A percentile compares a stretch with the other conserved stretches of the same genome.
These are phyloP conservation scores for Suillus spraguei DNA, from an alignment of 768 basidiomycete genomes.

Conservation along the genomic window DNA sequence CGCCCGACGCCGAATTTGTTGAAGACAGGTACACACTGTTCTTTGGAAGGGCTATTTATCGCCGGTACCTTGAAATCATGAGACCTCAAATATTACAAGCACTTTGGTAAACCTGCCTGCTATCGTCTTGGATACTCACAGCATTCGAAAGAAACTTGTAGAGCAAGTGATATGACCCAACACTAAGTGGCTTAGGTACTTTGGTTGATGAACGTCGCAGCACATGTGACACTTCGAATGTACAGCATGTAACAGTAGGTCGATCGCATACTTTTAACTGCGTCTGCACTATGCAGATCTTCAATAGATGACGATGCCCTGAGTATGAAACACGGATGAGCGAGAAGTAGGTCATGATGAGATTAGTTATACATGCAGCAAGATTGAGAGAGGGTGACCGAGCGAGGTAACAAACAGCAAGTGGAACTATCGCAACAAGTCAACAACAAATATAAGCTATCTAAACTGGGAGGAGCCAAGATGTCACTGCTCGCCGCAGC, in stretches of 20 bases:
- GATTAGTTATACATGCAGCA: constrained; percentile 23
- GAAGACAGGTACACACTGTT: neutral
- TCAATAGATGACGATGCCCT: neutral
- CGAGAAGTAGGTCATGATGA: constrained; percentile 6
- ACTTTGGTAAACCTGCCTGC: neutral
- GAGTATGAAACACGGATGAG: constrained; percentile 2
- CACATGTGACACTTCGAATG: neutral
- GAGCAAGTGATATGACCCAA: neutral
- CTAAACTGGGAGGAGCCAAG: constrained; percentile 13
- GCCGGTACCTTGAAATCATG: neutral
- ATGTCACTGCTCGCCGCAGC: constrained; percentile 23
- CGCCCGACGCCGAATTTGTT: neutral
- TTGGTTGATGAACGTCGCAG: neutral
- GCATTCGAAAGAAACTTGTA: neutral
- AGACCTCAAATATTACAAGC: neutral
- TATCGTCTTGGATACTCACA: constrained; percentile 1
- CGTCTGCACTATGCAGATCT: neutral
- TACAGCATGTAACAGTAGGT: neutral
- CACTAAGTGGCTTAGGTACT: neutral
- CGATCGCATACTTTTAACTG: neutral
- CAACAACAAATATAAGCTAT: constrained; percentile 18
- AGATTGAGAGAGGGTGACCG: constrained; percentile 9
- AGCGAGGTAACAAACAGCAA: constrained; percentile 10
- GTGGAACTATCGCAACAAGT: constrained; percentile 17
- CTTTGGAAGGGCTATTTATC: neutral